Evolutionary conservation across 2,329 filamentous ascomycete genomes (phyloP).

Genomic region (Dactylellina drechsleri): DNA sequence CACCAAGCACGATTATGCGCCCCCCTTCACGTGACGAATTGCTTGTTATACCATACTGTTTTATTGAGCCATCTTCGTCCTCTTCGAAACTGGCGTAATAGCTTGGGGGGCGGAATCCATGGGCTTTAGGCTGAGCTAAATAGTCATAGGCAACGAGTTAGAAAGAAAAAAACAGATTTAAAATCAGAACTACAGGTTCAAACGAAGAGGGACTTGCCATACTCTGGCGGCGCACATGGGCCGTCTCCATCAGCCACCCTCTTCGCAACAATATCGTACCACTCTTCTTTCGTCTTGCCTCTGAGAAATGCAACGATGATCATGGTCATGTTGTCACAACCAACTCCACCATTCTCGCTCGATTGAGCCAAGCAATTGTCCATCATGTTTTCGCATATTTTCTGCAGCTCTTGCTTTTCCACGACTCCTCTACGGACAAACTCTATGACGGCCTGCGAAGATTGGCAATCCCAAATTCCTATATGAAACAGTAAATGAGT

Average conservation of each 20-base stretch:
- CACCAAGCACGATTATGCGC: slow-evolving; percentile 91
- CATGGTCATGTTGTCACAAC: slow-evolving; percentile 99
- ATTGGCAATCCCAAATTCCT: slow-evolving; percentile 99
- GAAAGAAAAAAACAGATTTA: neutral
- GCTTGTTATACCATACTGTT: slow-evolving; percentile 39
- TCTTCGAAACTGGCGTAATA: slow-evolving; percentile 67
- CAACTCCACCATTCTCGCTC: slow-evolving; percentile 96
- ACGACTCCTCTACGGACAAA: slow-evolving; percentile 97
- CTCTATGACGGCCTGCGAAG: slow-evolving; percentile 95
- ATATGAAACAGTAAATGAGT: slow-evolving; percentile 24
- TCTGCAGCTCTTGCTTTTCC: slow-evolving; percentile 90
- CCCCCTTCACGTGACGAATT: slow-evolving; percentile 65
- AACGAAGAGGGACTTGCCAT: slow-evolving; percentile 79
- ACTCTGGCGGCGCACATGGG: slow-evolving; percentile 98
- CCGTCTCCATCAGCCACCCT: slow-evolving; percentile 96
- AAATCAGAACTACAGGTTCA: slow-evolving; percentile 3
- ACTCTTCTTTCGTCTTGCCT: slow-evolving; percentile 93
- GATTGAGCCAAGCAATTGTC: slow-evolving; percentile 98
- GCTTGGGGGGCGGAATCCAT: slow-evolving; percentile 73
- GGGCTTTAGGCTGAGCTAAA: slow-evolving; percentile 60
- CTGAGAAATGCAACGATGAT: slow-evolving; percentile 82
- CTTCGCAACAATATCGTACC: slow-evolving; percentile 95
- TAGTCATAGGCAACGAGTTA: slow-evolving; percentile 46
- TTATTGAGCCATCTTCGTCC: slow-evolving; percentile 63
- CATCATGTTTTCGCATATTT: slow-evolving; percentile 99